A percentile compares a stretch with the other conserved stretches of the same genome.
These are phyloP conservation scores for Dalechampia spathulata DNA, from an alignment of 441 rosid species.

Conservation along the genomic window DNA sequence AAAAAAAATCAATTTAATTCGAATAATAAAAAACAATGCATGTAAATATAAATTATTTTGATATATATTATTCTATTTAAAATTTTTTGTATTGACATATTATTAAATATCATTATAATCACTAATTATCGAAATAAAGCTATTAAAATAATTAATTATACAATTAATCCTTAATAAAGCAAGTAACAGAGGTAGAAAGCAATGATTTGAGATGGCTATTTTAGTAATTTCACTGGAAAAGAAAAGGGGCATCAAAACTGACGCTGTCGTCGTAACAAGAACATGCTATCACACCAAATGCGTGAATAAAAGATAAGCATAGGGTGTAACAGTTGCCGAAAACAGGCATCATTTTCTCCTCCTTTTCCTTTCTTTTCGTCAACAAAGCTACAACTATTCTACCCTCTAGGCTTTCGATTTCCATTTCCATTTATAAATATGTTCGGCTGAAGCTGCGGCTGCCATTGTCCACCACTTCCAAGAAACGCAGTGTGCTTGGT, in stretches of 20 bases:
- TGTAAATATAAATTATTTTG: too few species aligned
- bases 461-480: not conserved
- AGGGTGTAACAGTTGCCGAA: slow-evolving; percentile 9
- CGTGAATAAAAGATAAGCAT: slow-evolving; percentile 14
- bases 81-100: too few species aligned
- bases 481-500: slow-evolving; percentile 18
- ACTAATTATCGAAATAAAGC: too few species aligned
- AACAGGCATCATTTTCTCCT: not conserved
- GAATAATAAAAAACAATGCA: too few species aligned
- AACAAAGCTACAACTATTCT: not conserved
- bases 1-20: too few species aligned
- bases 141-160: too few species aligned
- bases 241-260: not conserved
- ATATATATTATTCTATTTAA: too few species aligned
- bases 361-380: slow-evolving; percentile 8
- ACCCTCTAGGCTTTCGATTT: slow-evolving; percentile 2
- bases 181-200: too few species aligned
- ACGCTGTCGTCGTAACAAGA: slow-evolving; percentile 6
- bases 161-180: too few species aligned
- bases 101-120: too few species aligned
- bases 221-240: slow-evolving; percentile 20
- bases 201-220: not conserved
- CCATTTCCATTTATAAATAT: not conserved
- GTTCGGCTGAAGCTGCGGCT: not conserved
- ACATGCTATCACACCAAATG: slow-evolving; percentile 17